Evolutionary conservation across 345 rosid species (phyloP).

Genomic region (Syzygium oleosum): DNA sequence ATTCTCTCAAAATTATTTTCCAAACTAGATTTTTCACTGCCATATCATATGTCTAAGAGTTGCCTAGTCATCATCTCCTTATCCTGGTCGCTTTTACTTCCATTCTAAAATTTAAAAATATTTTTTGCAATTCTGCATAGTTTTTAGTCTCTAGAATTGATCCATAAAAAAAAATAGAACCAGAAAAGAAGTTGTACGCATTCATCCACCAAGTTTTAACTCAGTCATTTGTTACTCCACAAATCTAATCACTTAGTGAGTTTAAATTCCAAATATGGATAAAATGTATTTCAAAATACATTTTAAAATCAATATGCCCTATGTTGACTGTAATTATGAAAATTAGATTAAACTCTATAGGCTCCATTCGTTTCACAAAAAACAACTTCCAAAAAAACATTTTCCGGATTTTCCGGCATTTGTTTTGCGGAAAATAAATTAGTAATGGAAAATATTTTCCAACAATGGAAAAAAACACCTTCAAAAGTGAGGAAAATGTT

Average conservation of each 20-base stretch:
- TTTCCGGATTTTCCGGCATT: too few relatives aligned
- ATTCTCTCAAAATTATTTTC: background rate
- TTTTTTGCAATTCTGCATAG: background rate
- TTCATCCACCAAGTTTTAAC: background rate
- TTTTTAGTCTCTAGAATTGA: background rate
- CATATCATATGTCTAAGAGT: background rate
- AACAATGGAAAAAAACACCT: too few relatives aligned
- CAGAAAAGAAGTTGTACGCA: background rate
- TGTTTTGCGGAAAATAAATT: too few relatives aligned
- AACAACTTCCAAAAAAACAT: too few relatives aligned
- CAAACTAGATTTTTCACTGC: background rate
- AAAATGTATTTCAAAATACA: background rate
- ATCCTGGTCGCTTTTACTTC: background rate
- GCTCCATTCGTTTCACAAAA: background rate
- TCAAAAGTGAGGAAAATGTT: too few relatives aligned
- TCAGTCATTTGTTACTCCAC: background rate
- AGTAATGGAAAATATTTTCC: too few relatives aligned
- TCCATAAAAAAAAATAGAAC: background rate
- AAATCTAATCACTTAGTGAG: background rate
- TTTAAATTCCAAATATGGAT: background rate
- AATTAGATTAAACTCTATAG: background rate
- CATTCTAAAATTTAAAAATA: background rate
- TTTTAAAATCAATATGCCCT: background rate
- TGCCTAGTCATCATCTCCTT: background rate
- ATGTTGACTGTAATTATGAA: background rate